Evolutionary conservation across 306 rosid species (phyloP), one percentile per base, ranked within the genome.

Genomic region (Prunus mume): DNA sequence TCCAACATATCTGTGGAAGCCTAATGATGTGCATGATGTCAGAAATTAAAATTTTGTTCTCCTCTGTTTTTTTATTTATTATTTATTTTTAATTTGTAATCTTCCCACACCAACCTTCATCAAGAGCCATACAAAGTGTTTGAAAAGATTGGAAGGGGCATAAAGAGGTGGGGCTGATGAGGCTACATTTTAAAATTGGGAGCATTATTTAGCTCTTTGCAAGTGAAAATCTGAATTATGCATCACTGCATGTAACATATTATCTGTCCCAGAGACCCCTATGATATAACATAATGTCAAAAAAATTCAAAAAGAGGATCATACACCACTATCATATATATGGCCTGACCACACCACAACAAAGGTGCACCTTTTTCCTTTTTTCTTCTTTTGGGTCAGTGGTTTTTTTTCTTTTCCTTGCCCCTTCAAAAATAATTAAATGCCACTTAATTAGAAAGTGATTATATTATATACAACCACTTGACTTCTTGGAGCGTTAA

Each of bases 261-360:
- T 38, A 38, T 38, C 43, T 38, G 43, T 38, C 43, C 19, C 30
- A 70, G 63, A 25, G 46, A 51, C 62, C 62, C 25, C 3, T n/a
- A 56, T 1, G 38, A 20, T 6, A 56, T 15, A 22, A 72, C 43
- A 30, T 57, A 38, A 38, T 57, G 76, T 55, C 76, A 38, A 38
- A n/a, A 22, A 52, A 2, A 13, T 38, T 56, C 27, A 18, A 71
- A 71, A 72, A 32, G 34, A 38, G 3, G 41, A 56, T 22, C 38
- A 71, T 2, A 55, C 41, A 34, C 52, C 52, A 62, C 17, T 25
- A 20, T 22, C 62, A 20, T 56, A 5, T 38, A 11, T 12, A 13
- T 25, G 38, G 52, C 66, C 76, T 55, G 76, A 55, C 66, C 76
- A 72, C 18, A 55, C 22, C 75, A 55, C 28, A n/a, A 32, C 68